These are phyloP conservation scores for Pichia sp. DNA, from an alignment of 1,139 yeast species.

Conservation along the genomic window DNA sequence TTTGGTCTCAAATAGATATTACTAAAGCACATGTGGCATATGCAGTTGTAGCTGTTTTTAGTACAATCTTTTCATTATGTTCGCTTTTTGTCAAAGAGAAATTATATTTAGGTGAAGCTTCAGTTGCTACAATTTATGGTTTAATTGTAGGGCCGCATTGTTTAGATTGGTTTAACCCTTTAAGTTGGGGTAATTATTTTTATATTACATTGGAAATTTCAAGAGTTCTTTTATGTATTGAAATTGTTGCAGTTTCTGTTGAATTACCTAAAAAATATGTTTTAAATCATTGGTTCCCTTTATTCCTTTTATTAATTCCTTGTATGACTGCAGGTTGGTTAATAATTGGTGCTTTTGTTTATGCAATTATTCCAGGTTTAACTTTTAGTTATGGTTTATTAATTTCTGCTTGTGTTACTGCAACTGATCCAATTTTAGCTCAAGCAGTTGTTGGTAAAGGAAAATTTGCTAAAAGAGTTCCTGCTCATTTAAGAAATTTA, in stretches of 20 bases:
- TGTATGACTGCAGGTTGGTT: constrained; percentile 96
- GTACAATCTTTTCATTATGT: constrained; percentile 79
- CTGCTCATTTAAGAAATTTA: constrained; percentile 89
- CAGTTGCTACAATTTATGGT: constrained; percentile 89
- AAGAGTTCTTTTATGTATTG: constrained; percentile 82
- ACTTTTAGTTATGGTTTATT: constrained; percentile 70
- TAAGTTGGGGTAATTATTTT: constrained; percentile 87
- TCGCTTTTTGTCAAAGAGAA: constrained; percentile 87
- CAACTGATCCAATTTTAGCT: constrained; percentile 96
- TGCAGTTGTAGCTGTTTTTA: constrained; percentile 87
- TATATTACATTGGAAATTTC: constrained; percentile 82
- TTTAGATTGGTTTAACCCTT: constrained; percentile 80
- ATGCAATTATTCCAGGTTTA: constrained; percentile 80
- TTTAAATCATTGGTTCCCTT: constrained; percentile 86
- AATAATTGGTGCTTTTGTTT: constrained; percentile 76
- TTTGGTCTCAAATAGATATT: constrained; percentile 31
- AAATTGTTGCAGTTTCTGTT: constrained; percentile 96
- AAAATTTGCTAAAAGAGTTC: constrained; percentile 93
- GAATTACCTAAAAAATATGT: constrained; percentile 92
- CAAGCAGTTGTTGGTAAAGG: constrained; percentile 99
- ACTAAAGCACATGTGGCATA: constrained; percentile 74
- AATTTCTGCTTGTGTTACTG: constrained; percentile 90
- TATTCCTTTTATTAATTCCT: constrained; percentile 70
- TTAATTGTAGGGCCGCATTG: constrained; percentile 93
- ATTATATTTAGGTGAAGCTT: constrained; percentile 90